These are phyloP conservation scores for Hammondia hammondi DNA, from an alignment of 169 alveolate genomes.

Conservation along the genomic window DNA sequence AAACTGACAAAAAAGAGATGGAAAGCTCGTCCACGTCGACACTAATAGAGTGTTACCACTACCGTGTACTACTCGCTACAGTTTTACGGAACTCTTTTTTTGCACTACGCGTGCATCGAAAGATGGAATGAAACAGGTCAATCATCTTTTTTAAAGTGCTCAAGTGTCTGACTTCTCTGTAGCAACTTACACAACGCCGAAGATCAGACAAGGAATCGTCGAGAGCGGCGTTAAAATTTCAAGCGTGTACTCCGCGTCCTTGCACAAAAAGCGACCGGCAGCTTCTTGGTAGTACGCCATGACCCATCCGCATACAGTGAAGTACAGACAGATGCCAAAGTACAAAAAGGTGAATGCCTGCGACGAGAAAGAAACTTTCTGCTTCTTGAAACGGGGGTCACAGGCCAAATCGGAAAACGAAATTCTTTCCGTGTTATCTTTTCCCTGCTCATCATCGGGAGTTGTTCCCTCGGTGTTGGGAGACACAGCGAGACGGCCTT, in stretches of 20 bases:
- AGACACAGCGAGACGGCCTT: no score
- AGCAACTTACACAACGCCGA: constrained; percentile 47
- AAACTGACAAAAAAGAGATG: no score
- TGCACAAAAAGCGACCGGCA: constrained; percentile 24
- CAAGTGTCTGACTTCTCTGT: constrained; percentile 23
- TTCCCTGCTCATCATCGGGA: not conserved
- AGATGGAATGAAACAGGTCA: no score
- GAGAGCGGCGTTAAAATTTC: constrained; percentile 45
- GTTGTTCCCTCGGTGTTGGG: no score
- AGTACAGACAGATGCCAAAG: constrained; percentile 50
- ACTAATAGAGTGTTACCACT: not conserved
- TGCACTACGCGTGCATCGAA: no score
- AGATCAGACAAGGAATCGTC: constrained; percentile 39
- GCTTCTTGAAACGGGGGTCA: constrained; percentile 29
- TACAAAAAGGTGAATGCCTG: constrained; percentile 35
- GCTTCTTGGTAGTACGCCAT: constrained; percentile 61
- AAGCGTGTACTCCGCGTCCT: constrained; percentile 3
- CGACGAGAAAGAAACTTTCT: constrained; percentile 4
- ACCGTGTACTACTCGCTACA: no score
- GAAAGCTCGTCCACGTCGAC: no score
- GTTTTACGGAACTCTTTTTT: no score
- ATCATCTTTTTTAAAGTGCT: not conserved
- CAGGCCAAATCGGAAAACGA: not conserved
- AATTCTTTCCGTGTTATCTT: not conserved
- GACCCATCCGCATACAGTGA: constrained; percentile 43